Evolutionary conservation across 352 stramenopile genomes (phyloP).

Genomic region (Blastocystis sp.): DNA sequence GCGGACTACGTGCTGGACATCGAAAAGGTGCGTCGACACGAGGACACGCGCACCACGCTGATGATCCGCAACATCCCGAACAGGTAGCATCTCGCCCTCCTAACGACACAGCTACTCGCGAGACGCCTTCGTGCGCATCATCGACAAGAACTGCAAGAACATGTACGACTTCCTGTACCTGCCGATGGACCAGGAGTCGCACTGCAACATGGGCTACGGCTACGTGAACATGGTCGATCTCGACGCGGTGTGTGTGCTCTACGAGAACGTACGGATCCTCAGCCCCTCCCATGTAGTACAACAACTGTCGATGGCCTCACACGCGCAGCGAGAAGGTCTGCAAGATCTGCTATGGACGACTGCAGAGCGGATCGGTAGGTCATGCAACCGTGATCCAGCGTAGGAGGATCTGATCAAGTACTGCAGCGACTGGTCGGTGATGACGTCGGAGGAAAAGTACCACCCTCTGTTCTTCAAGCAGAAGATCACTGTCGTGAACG

Average conservation of each 20-base stretch:
- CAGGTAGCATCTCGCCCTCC: constrained; percentile 78
- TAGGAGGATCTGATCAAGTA: constrained; percentile 57
- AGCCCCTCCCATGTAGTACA: constrained; percentile 64
- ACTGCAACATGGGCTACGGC: constrained; percentile 98
- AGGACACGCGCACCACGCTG: constrained; percentile 91
- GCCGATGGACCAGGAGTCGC: constrained; percentile 99
- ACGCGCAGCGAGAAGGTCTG: constrained; percentile 99
- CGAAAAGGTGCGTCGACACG: constrained; percentile 40
- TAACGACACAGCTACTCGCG: constrained; percentile 74
- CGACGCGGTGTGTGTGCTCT: constrained; percentile 54
- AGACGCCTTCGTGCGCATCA: constrained; percentile 93
- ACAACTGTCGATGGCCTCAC: constrained; percentile 80
- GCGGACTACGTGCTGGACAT: constrained; percentile 1
- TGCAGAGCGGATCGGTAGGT: constrained; percentile 70
- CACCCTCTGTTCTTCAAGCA: constrained; percentile 34
- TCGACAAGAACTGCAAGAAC: constrained; percentile 83
- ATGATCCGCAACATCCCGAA: constrained; percentile 99
- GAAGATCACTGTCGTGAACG: neutral
- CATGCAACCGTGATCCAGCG: neutral
- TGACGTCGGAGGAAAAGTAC: constrained; percentile 42
- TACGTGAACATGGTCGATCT: constrained; percentile 98
- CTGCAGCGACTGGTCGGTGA: constrained; percentile 59
- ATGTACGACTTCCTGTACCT: constrained; percentile 98
- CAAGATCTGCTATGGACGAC: constrained; percentile 93
- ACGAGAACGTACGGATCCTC: neutral